Base-by-base conservation (phyloP, 2,329 filamentous ascomycete genomes). In the Scorias spongiosa region DNA sequence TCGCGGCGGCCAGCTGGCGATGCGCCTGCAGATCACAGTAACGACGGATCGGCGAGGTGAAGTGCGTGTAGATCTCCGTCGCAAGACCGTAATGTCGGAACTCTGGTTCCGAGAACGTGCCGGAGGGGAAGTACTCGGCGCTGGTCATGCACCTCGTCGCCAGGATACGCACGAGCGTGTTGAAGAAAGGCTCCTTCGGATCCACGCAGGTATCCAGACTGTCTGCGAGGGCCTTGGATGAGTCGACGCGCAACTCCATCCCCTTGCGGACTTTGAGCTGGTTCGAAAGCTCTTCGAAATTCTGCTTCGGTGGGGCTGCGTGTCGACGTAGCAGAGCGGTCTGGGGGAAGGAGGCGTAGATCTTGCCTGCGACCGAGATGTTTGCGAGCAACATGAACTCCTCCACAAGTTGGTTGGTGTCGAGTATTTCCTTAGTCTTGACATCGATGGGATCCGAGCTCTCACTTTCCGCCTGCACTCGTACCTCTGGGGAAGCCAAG, bases 381-480 rank as follows among this genome's bases (percentile, higher is more conserved):
- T 98, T 98, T 70, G 91, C 93, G 61, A 96, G 83, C 58, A 98
- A 72, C 91, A 98, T 98, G 72, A 98, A 96, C 61, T 98, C 91
- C 61, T 98, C 91, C 26, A 98, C 93, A 5, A 98, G 76, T 17
- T 89, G 95, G 68, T 96, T 98, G 43, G 91, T 98, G 57, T 91
- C 88, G 32, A 98, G 78, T 42, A 88, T 78, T 55, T 88, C 75
- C 66, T 98, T 98, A 5, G 88, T 93, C 70, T 96, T 87, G 53
- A 98, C 85, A 56, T 96, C 91, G 44, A 94, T 81, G 0, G 91
- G 89, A 58, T 96, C 91, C 1, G 88, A 93, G 1, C 89, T 93
- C 65, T 98, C 91, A 8, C 84, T 93, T 61, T 95, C 89, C 57
- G 84, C 84, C 63, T 95, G 85, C 28, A 98, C 85, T 62, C 88